phyloP scores from a whole-genome alignment of 371 early-diverging fungal species.

The Fennellomyces sp. region DNA sequence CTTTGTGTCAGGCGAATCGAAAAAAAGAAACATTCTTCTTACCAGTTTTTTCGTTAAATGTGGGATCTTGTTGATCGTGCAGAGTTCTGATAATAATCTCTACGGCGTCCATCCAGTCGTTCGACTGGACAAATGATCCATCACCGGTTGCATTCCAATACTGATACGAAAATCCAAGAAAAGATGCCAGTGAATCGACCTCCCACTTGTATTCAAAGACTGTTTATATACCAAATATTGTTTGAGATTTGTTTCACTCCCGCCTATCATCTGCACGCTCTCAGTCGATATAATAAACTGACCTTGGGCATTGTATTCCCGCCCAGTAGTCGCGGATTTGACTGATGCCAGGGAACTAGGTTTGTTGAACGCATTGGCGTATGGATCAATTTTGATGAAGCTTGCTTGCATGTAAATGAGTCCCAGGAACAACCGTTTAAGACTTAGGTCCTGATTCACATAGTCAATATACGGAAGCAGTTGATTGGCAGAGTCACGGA shows the following conservation, averaged over 20 bases:
- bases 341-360: conserved; percentile 19
- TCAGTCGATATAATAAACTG: too few species aligned
- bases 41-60: conserved; percentile 38
- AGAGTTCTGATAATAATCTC: conserved; percentile 29
- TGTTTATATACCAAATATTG: background rate
- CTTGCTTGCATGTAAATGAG: conserved; percentile 60
- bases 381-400: conserved; percentile 49
- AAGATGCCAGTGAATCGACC: conserved; percentile 60
- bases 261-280: too few species aligned
- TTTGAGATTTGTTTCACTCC: background rate
- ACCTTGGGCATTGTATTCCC: background rate
- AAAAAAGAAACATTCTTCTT: conserved; percentile 2
- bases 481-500: conserved; percentile 72
- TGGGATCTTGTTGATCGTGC: conserved; percentile 38
- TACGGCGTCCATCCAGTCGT: conserved; percentile 45
- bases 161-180: conserved; percentile 46
- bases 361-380: conserved; percentile 53
- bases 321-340: background rate
- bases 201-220: conserved; percentile 57
- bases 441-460: conserved; percentile 31
- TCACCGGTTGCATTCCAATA: conserved; percentile 52
- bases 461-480: conserved; percentile 58
- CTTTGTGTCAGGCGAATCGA: too few species aligned
- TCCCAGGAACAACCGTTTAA: conserved; percentile 51
- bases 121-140: conserved; percentile 28